Conservation (phyloP, 495 filamentous ascomycete species). For the Xylaria bambusicola region DNA sequence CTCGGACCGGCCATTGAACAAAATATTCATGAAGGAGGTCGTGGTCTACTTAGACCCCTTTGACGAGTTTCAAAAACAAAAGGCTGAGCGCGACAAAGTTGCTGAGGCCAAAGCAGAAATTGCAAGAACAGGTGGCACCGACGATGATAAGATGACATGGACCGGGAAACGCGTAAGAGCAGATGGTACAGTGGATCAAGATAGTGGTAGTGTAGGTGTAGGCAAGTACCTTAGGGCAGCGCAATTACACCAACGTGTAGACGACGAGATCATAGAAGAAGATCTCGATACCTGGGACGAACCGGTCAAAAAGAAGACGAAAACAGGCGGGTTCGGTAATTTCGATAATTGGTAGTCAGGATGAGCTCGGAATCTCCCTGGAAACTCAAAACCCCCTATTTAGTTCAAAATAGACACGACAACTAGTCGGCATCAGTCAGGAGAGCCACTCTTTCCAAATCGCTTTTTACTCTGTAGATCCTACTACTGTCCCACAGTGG, state of each 20-base stretch:
- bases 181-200: constrained; percentile 55
- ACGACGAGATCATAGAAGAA: constrained; percentile 61
- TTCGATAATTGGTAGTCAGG: constrained; percentile 73
- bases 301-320: constrained; percentile 78
- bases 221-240: constrained; percentile 79
- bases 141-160: constrained; percentile 87
- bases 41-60: constrained; percentile 94
- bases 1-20: constrained; percentile 70
- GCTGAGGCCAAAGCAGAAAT: constrained; percentile 56
- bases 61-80: constrained; percentile 79
- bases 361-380: background rate
- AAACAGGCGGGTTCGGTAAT: constrained; percentile 87
- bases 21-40: constrained; percentile 77
- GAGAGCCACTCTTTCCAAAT: too few relatives aligned
- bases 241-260: constrained; percentile 38
- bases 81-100: constrained; percentile 50
- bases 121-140: constrained; percentile 55
- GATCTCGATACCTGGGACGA: constrained; percentile 61
- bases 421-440: too few relatives aligned
- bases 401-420: too few relatives aligned
- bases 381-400: background rate
- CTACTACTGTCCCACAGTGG: too few relatives aligned
- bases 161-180: constrained; percentile 79
- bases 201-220: constrained; percentile 54
- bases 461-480: too few relatives aligned